Evolutionary conservation across 805 yeast species (phyloP).

Genomic region (Blastobotrys robertii): DNA sequence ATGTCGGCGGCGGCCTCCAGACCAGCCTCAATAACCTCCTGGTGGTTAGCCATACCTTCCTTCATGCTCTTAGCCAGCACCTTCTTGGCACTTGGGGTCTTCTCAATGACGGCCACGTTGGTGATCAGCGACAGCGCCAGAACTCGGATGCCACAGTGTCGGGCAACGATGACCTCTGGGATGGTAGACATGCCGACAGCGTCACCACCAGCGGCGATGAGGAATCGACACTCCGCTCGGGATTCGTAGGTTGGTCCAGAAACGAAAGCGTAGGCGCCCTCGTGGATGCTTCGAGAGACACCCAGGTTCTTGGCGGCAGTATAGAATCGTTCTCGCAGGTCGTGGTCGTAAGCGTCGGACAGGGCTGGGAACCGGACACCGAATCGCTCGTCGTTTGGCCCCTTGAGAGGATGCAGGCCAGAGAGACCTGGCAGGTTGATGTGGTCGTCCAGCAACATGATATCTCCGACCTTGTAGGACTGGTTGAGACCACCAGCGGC

Average conservation of each 20-base stretch:
- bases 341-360: slow-evolving; percentile 80
- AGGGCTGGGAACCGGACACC: slow-evolving; percentile 87
- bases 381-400: slow-evolving; percentile 66
- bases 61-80: slow-evolving; percentile 11
- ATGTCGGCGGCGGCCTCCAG: slow-evolving; percentile 74
- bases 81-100: slow-evolving; percentile 26
- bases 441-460: slow-evolving; percentile 86
- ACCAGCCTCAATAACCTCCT: slow-evolving; percentile 83
- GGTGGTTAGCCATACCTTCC: slow-evolving; percentile 75
- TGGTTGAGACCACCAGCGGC: slow-evolving; percentile 89
- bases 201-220: slow-evolving; percentile 71
- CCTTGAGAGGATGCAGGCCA: slow-evolving; percentile 80
- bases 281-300: slow-evolving; percentile 54
- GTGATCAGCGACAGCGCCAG: slow-evolving; percentile 82
- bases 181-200: slow-evolving; percentile 98
- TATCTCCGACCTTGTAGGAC: slow-evolving; percentile 65
- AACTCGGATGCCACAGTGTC: slow-evolving; percentile 76
- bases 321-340: slow-evolving; percentile 54
- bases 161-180: slow-evolving; percentile 88
- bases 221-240: slow-evolving; percentile 80
- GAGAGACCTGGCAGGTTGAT: slow-evolving; percentile 84
- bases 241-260: slow-evolving; percentile 94
- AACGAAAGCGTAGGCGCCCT: slow-evolving; percentile 77
- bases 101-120: slow-evolving; percentile 63
- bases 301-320: slow-evolving; percentile 41